Conservation (phyloP, 352 stramenopile species). For the Pythium phragmitis region DNA sequence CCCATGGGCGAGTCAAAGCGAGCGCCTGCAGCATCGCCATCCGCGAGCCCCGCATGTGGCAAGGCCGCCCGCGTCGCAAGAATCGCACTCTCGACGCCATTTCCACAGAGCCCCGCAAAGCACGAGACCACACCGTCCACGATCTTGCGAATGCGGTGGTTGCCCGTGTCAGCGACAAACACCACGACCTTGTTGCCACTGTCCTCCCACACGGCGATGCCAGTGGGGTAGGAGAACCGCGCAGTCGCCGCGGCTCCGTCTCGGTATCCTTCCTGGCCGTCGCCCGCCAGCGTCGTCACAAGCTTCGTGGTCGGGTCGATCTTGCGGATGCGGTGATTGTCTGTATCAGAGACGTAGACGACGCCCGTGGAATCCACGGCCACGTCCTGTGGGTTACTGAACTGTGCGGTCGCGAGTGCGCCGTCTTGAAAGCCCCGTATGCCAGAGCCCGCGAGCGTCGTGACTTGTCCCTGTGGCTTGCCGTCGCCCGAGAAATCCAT, state of each 20-base stretch:
- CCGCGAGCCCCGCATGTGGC: conserved; percentile 86
- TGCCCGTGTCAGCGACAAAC: conserved; percentile 80
- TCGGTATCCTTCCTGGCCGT: conserved; percentile 43
- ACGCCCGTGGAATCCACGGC: conserved; percentile 90
- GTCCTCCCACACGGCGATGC: conserved; percentile 63
- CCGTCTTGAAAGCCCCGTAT: conserved; percentile 81
- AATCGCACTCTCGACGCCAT: conserved; percentile 59
- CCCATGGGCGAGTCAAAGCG: conserved; percentile 93
- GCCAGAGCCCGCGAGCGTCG: conserved; percentile 88
- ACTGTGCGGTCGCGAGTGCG: conserved; percentile 54
- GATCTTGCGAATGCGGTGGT: conserved; percentile 82
- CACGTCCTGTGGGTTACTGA: conserved; percentile 89
- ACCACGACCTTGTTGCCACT: conserved; percentile 33
- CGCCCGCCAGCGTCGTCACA: conserved; percentile 57
- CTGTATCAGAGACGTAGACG: conserved; percentile 95
- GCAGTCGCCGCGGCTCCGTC: conserved; percentile 46
- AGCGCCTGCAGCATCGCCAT: conserved; percentile 74
- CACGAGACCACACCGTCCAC: conserved; percentile 72
- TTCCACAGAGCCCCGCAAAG: conserved; percentile 87
- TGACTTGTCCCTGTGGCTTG: conserved; percentile 88
- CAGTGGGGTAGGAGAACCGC: conserved; percentile 68
- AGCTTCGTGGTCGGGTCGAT: conserved; percentile 52
- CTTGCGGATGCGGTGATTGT: conserved; percentile 92
- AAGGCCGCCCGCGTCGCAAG: conserved; percentile 34
- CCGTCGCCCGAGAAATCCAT: conserved; percentile 41